Evolutionary conservation across 768 basidiomycete species (phyloP).

Genomic region (Suillus weaverae): DNA sequence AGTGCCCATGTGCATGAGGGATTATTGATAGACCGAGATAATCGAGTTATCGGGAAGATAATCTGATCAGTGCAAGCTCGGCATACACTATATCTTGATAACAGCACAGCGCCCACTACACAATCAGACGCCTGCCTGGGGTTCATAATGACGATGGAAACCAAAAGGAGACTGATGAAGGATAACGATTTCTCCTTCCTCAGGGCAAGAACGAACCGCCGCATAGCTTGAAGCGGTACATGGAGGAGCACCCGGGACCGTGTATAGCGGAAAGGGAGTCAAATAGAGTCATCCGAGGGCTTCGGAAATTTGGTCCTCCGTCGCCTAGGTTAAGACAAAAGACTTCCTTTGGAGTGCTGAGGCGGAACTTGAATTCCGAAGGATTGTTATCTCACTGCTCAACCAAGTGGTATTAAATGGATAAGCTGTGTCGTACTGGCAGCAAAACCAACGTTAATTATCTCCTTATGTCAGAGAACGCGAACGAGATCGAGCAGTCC

Average conservation of each 20-base stretch:
- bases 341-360: neutral
- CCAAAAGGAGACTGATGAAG: neutral
- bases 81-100: neutral
- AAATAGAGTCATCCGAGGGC: neutral
- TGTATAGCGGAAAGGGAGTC: neutral
- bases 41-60: neutral
- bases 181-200: neutral
- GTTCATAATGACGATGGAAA: neutral
- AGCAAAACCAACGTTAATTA: neutral
- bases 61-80: neutral
- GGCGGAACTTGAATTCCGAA: neutral
- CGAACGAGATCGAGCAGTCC: neutral
- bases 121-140: neutral
- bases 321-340: neutral
- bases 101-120: neutral
- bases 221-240: neutral
- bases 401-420: neutral
- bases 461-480: neutral
- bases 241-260: neutral
- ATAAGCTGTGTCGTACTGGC: neutral
- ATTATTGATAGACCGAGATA: neutral
- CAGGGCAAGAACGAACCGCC: neutral
- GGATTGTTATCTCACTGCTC: neutral
- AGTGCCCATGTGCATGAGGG: neutral
- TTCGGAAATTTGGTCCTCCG: neutral